Base-by-base conservation (phyloP, 2,329 filamentous ascomycete genomes). In the Nothopassalora personata region DNA sequence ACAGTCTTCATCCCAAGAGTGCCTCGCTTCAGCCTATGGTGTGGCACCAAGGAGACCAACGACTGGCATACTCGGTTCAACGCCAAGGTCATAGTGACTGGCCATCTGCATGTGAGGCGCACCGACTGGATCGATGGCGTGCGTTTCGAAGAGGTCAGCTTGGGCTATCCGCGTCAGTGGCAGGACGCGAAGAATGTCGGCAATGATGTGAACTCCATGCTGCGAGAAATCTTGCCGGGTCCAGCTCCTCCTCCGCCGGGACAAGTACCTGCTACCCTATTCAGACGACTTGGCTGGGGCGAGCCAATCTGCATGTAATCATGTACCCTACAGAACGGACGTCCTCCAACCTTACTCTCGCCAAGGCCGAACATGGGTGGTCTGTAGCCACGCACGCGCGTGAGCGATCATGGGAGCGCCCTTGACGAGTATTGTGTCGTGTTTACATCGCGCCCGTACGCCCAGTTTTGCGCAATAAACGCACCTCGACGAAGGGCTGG, bases 81-180 rank as follows among this genome's bases (percentile, higher is more conserved):
- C 39, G 77, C 76, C 2, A 78, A 77, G 60, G 75, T 79, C 1
- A 74, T 79, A 5, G 75, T 80, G 13, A 77, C 73, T 27, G 77
- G 77, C 4, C 77, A 80, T 63, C 61, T 80, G 19, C 77, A 80
- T 53, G 73, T 79, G 11, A 65, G 77, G 36, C 66, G 77, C 13
- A 80, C 77, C 4, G 77, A 80, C 62, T 80, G 76, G 75, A 74
- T 72, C 46, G 76, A 78, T 61, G 69, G 72, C 13, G 77, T 77
- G 33, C 70, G 77, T 19, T 80, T 79, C 58, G 77, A 80, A 63
- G 77, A 80, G 64, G 73, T 75, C 51, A 76, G 74, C 56, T 60
- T 79, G 52, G 77, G 77, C n/a, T 80, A 80, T 62, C 77, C 77
- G 28, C 65, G 73, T 53, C 77, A 80, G 57, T 79, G 77, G 77